Conservation (phyloP, 345 rosid species). For the Pistacia atlantica region DNA sequence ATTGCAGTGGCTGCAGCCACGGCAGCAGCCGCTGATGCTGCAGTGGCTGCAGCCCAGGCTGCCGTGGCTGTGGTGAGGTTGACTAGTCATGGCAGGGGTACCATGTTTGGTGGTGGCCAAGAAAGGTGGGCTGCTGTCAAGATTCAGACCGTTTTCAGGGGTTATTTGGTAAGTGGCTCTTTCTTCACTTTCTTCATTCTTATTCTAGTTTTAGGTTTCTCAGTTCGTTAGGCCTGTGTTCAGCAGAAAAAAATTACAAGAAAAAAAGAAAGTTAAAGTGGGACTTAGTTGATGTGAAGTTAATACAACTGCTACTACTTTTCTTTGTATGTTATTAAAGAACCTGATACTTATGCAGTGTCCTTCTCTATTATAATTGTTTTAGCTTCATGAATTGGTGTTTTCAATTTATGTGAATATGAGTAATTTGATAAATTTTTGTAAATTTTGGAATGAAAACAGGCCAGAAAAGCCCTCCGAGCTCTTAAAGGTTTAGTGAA, state of each 20-base stretch:
- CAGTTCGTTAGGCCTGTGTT: background rate
- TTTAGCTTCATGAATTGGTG: background rate
- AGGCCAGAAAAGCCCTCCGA: conserved; percentile 81
- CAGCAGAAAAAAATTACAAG: background rate
- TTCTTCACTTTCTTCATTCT: background rate
- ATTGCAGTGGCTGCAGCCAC: conserved; percentile 80
- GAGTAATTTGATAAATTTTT: background rate
- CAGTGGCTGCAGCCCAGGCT: conserved; percentile 69
- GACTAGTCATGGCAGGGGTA: conserved; percentile 51
- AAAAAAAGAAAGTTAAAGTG: background rate
- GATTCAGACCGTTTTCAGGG: conserved; percentile 72
- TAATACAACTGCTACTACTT: too few species aligned
- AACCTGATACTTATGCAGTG: too few species aligned
- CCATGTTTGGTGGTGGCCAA: conserved; percentile 37
- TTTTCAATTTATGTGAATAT: background rate
- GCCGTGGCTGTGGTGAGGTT: conserved; percentile 62
- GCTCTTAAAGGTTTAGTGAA: conserved; percentile 79
- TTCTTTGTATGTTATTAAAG: too few species aligned
- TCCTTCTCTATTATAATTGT: background rate
- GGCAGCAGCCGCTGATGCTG: conserved; percentile 78
- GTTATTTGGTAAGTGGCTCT: conserved; percentile 57
- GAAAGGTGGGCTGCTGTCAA: conserved; percentile 62
- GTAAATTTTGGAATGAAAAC: conserved; percentile 19
- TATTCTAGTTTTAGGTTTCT: background rate
- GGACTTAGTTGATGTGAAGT: conserved; percentile 24